Evolutionary conservation across 345 rosid genomes (phyloP).

Genomic region (Nasturtium officinale): DNA sequence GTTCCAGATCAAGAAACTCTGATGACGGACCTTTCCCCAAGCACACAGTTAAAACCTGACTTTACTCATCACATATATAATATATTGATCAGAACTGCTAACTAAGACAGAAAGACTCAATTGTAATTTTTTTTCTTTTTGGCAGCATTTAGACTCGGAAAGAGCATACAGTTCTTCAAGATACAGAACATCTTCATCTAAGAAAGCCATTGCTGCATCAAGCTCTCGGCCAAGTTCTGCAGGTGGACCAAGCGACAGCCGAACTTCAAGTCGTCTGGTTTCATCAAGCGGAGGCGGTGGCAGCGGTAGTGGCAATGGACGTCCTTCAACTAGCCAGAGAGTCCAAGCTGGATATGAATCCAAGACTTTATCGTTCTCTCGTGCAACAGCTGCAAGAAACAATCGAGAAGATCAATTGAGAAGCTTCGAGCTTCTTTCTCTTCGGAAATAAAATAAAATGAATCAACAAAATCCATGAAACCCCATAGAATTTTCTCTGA

Average conservation of each 20-base stretch:
- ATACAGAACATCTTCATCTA: conserved; percentile 60
- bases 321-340: conserved; percentile 64
- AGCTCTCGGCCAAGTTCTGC: conserved; percentile 73
- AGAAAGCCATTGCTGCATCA: conserved; percentile 56
- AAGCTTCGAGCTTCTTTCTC: conserved; percentile 70
- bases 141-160: conserved; percentile 60
- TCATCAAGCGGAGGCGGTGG: conserved; percentile 57
- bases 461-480: conserved; percentile 25
- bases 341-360: conserved; percentile 54
- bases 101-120: neutral
- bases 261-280: conserved; percentile 53
- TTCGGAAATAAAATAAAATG: conserved; percentile 54
- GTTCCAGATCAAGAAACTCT: conserved; percentile 54
- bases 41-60: conserved; percentile 49
- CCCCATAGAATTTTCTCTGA: neutral
- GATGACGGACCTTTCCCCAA: conserved; percentile 62
- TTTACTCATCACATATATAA: neutral
- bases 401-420: conserved; percentile 54
- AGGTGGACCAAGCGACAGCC: conserved; percentile 62
- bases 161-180: conserved; percentile 57
- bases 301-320: conserved; percentile 44
- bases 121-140: neutral
- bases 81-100: neutral
- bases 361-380: conserved; percentile 53
- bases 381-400: conserved; percentile 50